These are phyloP conservation scores for Agastache rugosa DNA, from an alignment of 257 asterid genomes.

Conservation along the genomic window DNA sequence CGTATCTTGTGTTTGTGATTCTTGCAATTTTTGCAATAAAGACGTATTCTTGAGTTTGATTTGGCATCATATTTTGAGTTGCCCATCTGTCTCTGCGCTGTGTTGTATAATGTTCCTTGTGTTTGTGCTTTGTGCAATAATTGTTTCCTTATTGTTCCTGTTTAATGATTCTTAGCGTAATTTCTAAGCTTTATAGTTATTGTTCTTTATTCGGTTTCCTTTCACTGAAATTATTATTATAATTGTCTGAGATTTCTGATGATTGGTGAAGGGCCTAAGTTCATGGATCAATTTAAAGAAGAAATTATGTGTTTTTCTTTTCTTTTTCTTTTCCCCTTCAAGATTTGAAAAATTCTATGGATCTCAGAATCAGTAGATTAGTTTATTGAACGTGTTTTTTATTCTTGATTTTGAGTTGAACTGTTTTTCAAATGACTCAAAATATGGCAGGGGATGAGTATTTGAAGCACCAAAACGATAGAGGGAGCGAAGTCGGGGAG, in stretches of 20 bases:
- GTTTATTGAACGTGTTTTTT: slow-evolving; percentile 11
- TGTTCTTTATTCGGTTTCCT: background rate
- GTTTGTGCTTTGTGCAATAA: slow-evolving; percentile 7
- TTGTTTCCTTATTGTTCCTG: background rate
- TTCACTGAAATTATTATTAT: background rate
- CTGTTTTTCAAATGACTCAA: slow-evolving; percentile 39
- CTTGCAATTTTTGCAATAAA: background rate
- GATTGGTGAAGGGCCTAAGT: background rate
- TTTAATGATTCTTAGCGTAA: background rate
- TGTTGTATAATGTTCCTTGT: background rate
- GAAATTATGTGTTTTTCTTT: background rate
- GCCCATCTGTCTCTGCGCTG: slow-evolving; percentile 16
- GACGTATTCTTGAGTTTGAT: slow-evolving; percentile 21
- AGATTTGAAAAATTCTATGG: slow-evolving; percentile 9
- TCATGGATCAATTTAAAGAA: slow-evolving; percentile 4
- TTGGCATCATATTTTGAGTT: slow-evolving; percentile 24
- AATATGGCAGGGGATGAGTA: slow-evolving; percentile 60
- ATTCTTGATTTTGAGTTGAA: slow-evolving; percentile 35
- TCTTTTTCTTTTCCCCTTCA: background rate
- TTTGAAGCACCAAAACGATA: slow-evolving; percentile 39
- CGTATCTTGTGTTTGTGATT: slow-evolving; percentile 34
- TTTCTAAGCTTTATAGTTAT: slow-evolving; percentile 17
- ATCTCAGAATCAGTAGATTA: slow-evolving; percentile 12
- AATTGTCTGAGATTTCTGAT: background rate
- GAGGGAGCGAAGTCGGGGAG: slow-evolving; percentile 41